A percentile compares a stretch with the other conserved stretches of the same genome.
Conservation (phyloP, 2,329 filamentous ascomycete species). For the Trichoderma gracile region DNA sequence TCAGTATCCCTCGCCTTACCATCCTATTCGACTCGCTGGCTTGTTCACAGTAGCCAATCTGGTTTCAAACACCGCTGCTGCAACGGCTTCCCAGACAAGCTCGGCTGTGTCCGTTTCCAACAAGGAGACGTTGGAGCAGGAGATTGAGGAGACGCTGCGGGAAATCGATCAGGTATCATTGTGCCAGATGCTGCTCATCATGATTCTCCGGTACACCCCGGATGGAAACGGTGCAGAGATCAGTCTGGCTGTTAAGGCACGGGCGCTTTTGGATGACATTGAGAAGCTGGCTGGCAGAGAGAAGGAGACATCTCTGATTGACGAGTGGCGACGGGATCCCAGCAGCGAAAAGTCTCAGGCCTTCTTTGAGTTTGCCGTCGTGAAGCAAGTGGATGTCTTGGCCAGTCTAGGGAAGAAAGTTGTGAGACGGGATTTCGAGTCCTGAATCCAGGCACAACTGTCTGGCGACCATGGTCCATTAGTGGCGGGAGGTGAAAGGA, state of each 20-base stretch:
- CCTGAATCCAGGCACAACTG: too few relatives aligned
- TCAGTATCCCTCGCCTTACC: constrained; percentile 52
- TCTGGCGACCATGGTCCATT: too few relatives aligned
- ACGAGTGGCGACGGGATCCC: constrained; percentile 47
- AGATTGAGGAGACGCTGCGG: constrained; percentile 38
- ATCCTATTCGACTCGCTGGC: constrained; percentile 52
- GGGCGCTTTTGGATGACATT: constrained; percentile 52
- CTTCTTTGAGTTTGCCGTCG: constrained; percentile 54
- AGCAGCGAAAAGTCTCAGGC: constrained; percentile 41
- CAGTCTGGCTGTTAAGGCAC: constrained; percentile 47
- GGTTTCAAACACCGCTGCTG: constrained; percentile 51
- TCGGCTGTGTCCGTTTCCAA: constrained; percentile 33
- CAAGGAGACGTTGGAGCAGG: constrained; percentile 30
- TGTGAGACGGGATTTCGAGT: constrained; percentile 45
- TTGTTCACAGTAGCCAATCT: constrained; percentile 55
- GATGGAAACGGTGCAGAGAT: constrained; percentile 48
- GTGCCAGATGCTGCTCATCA: constrained; percentile 54
- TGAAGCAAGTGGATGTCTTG: constrained; percentile 50
- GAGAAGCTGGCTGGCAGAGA: constrained; percentile 49
- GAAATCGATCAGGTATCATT: constrained; percentile 55
- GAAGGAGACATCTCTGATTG: constrained; percentile 46
- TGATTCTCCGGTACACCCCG: constrained; percentile 48
- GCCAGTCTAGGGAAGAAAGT: constrained; percentile 49
- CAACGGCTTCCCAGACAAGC: constrained; percentile 36
- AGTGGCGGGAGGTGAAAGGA: too few relatives aligned